Percentiles rank a stretch among this genome's conserved stretches.
Conservation (phyloP, 495 filamentous ascomycete genomes). For the Extremus antarcticus region DNA sequence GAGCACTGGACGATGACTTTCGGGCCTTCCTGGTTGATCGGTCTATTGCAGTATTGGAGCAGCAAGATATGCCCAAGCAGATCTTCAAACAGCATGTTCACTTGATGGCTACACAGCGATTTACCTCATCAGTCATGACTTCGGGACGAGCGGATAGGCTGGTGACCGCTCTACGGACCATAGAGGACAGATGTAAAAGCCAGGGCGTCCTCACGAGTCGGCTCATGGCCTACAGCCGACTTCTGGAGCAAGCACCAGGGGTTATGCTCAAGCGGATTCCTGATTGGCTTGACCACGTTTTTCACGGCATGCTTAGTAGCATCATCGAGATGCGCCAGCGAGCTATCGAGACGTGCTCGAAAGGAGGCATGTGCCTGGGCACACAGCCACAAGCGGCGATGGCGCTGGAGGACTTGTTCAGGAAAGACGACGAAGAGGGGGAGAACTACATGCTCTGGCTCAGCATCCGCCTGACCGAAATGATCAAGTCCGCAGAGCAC, state of each 20-base stretch:
- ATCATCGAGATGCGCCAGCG: slow-evolving; percentile 61
- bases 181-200: slow-evolving; percentile 65
- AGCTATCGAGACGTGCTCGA: slow-evolving; percentile 63
- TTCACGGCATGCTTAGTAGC: slow-evolving; percentile 66
- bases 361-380: slow-evolving; percentile 53
- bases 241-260: slow-evolving; percentile 55
- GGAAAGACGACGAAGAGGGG: slow-evolving; percentile 47
- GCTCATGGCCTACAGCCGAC: slow-evolving; percentile 61
- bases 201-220: slow-evolving; percentile 65
- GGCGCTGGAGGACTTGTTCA: slow-evolving; percentile 54
- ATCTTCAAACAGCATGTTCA: slow-evolving; percentile 67
- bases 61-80: slow-evolving; percentile 58
- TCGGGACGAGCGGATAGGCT: slow-evolving; percentile 53
- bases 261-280: slow-evolving; percentile 50
- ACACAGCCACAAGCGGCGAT: slow-evolving; percentile 52
- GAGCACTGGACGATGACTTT: slow-evolving; percentile 62
- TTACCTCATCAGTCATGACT: slow-evolving; percentile 62
- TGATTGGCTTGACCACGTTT: slow-evolving; percentile 72
- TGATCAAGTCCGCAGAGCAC: slow-evolving; percentile 55
- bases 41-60: slow-evolving; percentile 56
- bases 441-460: slow-evolving; percentile 54
- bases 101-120: slow-evolving; percentile 65
- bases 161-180: slow-evolving; percentile 52
- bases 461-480: slow-evolving; percentile 52
- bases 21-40: slow-evolving; percentile 68